A percentile compares a stretch with the other conserved stretches of the same genome.
These are phyloP conservation scores for Zymoseptoria tritici DNA, from an alignment of 2,329 filamentous ascomycete species.

Conservation along the genomic window DNA sequence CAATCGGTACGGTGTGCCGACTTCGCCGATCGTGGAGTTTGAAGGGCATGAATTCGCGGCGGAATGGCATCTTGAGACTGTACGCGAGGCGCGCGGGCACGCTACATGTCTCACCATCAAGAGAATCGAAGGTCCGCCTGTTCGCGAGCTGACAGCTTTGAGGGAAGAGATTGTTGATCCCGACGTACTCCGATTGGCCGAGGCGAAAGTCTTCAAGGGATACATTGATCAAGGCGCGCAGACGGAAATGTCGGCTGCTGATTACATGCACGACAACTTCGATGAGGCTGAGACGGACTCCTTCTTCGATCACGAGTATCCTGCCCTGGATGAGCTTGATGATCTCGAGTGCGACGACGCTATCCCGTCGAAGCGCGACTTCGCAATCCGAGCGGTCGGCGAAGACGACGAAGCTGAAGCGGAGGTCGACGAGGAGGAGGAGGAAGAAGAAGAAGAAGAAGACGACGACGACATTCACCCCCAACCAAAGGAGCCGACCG, in stretches of 20 bases:
- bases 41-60: conserved; percentile 11
- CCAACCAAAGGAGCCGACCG: conserved; percentile 13
- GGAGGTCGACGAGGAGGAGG: conserved; percentile 7
- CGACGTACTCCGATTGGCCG: neutral
- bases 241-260: conserved; percentile 3
- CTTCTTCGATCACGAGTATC: neutral
- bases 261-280: neutral
- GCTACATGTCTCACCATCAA: conserved; percentile 24
- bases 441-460: conserved; percentile 10
- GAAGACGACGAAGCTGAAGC: conserved; percentile 1
- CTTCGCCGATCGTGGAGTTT: conserved; percentile 9
- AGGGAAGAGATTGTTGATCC: neutral
- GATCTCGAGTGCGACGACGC: neutral
- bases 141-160: neutral
- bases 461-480: conserved; percentile 10
- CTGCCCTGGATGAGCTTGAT: neutral
- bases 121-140: conserved; percentile 12
- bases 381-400: neutral
- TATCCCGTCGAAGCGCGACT: neutral
- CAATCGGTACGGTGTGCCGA: conserved; percentile 24
- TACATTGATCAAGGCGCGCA: conserved; percentile 8
- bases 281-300: neutral
- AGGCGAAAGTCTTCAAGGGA: neutral
- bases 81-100: conserved; percentile 18
- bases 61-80: conserved; percentile 23